Conservation (phyloP, 805 yeast species). For the Candida alai region DNA sequence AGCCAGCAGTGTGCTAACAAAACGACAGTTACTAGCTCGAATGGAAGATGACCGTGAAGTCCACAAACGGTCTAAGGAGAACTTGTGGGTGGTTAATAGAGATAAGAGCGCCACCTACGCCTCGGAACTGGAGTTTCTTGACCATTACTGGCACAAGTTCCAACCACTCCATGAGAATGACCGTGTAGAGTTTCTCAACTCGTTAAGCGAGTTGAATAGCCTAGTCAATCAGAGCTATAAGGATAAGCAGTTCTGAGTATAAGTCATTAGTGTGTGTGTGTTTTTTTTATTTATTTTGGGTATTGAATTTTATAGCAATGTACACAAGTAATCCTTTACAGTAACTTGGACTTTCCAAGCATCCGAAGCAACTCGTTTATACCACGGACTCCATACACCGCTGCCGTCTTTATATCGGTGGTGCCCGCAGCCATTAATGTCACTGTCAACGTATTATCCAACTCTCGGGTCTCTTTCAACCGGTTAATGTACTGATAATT, state of each 20-base stretch:
- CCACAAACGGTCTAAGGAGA: constrained; percentile 80
- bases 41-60: constrained; percentile 94
- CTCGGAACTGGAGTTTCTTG: constrained; percentile 34
- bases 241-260: constrained; percentile 32
- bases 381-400: constrained; percentile 63
- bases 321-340: not conserved
- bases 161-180: constrained; percentile 48
- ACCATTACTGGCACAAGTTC: constrained; percentile 47
- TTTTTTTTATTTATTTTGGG: no score
- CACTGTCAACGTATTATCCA: constrained; percentile 54
- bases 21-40: constrained; percentile 61
- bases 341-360: constrained; percentile 19
- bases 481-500: constrained; percentile 52
- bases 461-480: constrained; percentile 28
- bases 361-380: constrained; percentile 63
- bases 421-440: constrained; percentile 34
- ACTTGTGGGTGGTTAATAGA: constrained; percentile 66
- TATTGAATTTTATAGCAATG: constrained; percentile 1
- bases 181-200: constrained; percentile 34
- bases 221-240: constrained; percentile 53
- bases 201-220: constrained; percentile 51
- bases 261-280: no score
- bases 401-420: constrained; percentile 48
- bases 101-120: constrained; percentile 30
- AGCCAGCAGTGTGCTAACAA: constrained; percentile 23